Percentiles rank a stretch among this genome's conserved stretches.
phyloP scores from a whole-genome alignment of 805 yeast genomes.

The Starmerella sirachaensis region DNA sequence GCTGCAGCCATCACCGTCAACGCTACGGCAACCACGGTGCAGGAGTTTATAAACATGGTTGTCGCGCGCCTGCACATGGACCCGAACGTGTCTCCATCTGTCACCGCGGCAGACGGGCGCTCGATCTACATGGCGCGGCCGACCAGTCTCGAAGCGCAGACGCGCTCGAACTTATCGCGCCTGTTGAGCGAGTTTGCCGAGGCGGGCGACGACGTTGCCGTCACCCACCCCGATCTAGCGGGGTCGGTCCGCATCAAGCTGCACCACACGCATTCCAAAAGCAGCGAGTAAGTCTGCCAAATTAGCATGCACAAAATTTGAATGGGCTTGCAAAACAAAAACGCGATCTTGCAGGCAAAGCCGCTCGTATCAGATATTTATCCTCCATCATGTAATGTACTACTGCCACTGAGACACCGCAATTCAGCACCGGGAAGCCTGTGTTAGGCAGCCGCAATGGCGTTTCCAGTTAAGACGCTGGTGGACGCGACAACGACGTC shows the following conservation, averaged over 20 bases:
- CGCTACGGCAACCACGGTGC: constrained; percentile 28
- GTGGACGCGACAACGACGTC: constrained; percentile 39
- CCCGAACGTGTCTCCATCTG: not conserved
- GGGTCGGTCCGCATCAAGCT: constrained; percentile 21
- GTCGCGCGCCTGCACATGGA: constrained; percentile 20
- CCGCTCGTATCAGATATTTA: too few species aligned
- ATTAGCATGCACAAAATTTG: too few species aligned
- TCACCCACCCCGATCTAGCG: constrained; percentile 46
- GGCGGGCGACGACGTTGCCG: constrained; percentile 38
- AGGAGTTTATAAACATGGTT: constrained; percentile 35
- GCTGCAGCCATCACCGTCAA: constrained; percentile 19
- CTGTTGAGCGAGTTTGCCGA: constrained; percentile 31
- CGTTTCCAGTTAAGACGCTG: constrained; percentile 36
- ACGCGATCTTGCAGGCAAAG: too few species aligned
- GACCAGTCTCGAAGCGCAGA: constrained; percentile 34
- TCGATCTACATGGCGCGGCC: constrained; percentile 41
- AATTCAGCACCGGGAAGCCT: too few species aligned
- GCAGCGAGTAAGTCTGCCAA: too few species aligned
- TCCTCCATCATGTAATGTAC: too few species aligned
- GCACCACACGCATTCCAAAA: constrained; percentile 1
- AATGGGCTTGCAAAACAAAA: too few species aligned
- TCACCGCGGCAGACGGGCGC: constrained; percentile 28
- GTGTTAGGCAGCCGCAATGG: too few species aligned
- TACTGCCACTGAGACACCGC: too few species aligned
- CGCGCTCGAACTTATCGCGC: constrained; percentile 34